Evolutionary conservation across 176 grass and related monocot species (phyloP).

Genomic region (Oryza glumipatula): DNA sequence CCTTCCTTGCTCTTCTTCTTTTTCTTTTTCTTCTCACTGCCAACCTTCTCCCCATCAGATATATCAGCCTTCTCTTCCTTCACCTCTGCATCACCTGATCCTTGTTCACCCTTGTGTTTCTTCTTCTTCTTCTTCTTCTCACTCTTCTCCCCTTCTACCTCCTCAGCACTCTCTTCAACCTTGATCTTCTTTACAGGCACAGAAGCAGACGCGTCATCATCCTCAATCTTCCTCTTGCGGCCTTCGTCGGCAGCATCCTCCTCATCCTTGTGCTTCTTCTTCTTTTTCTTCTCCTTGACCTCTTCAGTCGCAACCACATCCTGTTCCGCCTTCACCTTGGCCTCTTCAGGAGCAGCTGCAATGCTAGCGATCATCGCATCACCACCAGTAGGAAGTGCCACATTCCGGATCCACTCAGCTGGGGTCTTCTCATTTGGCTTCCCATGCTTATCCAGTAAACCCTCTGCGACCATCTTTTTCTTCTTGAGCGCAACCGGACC

Average conservation of each 20-base stretch:
- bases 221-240: slow-evolving; percentile 43
- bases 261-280: slow-evolving; percentile 62
- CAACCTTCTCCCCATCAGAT: too few relatives aligned
- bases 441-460: slow-evolving; percentile 83
- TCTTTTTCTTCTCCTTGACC: slow-evolving; percentile 68
- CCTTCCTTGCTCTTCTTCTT: too few relatives aligned
- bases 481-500: slow-evolving; percentile 78
- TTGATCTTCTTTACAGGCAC: slow-evolving; percentile 73
- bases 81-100: too few relatives aligned
- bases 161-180: slow-evolving; percentile 53
- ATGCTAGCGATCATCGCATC: slow-evolving; percentile 73
- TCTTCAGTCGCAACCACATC: slow-evolving; percentile 14
- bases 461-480: slow-evolving; percentile 80
- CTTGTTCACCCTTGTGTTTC: too few relatives aligned
- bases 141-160: slow-evolving; percentile 58
- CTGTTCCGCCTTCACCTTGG: slow-evolving; percentile 47
- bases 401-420: slow-evolving; percentile 75
- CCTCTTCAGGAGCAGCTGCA: slow-evolving; percentile 65
- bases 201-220: slow-evolving; percentile 16
- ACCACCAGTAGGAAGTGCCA: slow-evolving; percentile 75
- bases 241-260: slow-evolving; percentile 14
- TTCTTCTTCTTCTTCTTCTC: slow-evolving; percentile 98
- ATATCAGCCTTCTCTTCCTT: too few relatives aligned
- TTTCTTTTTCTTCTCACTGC: too few relatives aligned
- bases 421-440: slow-evolving; percentile 92